phyloP scores from a whole-genome alignment of 106 monocot species.

The Phalaenopsis aphrodite region DNA sequence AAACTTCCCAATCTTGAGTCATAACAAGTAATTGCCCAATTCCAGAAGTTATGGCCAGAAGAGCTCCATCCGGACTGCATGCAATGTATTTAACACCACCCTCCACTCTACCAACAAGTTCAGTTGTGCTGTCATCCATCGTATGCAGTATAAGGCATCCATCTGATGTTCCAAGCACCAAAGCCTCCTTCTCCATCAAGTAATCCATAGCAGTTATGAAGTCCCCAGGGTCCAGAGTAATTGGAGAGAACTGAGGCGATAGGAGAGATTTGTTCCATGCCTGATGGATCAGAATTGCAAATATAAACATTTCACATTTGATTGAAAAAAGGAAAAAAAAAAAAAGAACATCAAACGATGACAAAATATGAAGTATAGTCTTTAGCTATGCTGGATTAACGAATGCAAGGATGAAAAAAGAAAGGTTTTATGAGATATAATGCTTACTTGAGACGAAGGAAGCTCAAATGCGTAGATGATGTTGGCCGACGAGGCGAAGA shows the following conservation, averaged over 20 bases:
- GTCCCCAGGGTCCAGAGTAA: constrained; percentile 50
- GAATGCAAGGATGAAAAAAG: background rate
- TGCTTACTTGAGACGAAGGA: constrained; percentile 33
- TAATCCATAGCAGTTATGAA: constrained; percentile 68
- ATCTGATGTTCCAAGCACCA: constrained; percentile 55
- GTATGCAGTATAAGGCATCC: constrained; percentile 60
- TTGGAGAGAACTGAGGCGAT: constrained; percentile 21
- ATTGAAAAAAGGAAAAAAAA: background rate
- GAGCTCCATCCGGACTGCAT: constrained; percentile 90
- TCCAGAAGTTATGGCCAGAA: constrained; percentile 75
- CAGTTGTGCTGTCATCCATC: constrained; percentile 42
- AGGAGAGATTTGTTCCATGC: constrained; percentile 30
- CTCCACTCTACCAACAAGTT: constrained; percentile 82
- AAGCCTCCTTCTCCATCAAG: constrained; percentile 87
- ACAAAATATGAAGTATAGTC: background rate
- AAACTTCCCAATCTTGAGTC: constrained; percentile 93
- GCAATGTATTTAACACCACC: constrained; percentile 72
- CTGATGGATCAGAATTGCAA: constrained; percentile 4
- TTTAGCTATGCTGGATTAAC: background rate
- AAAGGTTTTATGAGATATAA: background rate
- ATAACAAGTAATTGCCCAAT: constrained; percentile 71
- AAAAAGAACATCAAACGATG: background rate
- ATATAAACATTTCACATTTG: no score
- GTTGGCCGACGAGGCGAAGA: constrained; percentile 83
- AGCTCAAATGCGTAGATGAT: constrained; percentile 47